These are phyloP conservation scores for Fraxinus quadrangulata DNA, from an alignment of 257 asterid species.

Conservation along the genomic window DNA sequence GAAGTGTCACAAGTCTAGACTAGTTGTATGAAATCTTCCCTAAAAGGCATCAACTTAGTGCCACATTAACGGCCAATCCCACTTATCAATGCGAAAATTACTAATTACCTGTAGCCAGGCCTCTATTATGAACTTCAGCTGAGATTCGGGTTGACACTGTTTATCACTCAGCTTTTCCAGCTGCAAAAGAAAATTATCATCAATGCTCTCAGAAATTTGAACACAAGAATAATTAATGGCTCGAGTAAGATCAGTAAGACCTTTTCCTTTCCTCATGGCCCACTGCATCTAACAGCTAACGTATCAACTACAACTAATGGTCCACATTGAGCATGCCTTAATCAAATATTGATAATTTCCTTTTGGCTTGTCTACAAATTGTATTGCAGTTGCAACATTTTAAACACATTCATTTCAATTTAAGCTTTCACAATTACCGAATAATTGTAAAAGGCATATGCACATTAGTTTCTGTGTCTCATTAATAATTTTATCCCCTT, in stretches of 20 bases:
- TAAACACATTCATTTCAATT: not conserved
- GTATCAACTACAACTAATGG: not conserved
- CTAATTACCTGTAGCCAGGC: constrained; percentile 90
- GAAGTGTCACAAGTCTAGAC: not conserved
- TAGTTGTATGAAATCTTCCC: not conserved
- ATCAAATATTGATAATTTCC: not conserved
- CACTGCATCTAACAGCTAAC: not conserved
- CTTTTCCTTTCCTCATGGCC: not conserved
- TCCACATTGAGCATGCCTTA: not conserved
- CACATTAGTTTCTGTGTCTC: not conserved
- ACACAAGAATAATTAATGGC: constrained; percentile 6
- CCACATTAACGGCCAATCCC: constrained; percentile 16
- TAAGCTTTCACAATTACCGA: not conserved
- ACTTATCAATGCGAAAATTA: constrained; percentile 10
- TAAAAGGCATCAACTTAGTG: constrained; percentile 4
- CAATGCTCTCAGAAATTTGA: constrained; percentile 10
- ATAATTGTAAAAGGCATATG: not conserved
- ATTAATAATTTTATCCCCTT: not conserved
- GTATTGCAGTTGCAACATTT: not conserved
- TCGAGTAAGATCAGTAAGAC: not conserved
- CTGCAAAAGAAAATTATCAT: constrained; percentile 48
- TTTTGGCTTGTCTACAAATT: not conserved
- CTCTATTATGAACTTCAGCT: constrained; percentile 89
- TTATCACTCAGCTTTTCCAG: constrained; percentile 83
- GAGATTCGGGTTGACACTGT: constrained; percentile 93